Evolutionary conservation across 2,329 filamentous ascomycete genomes (phyloP).

Genomic region (Fusarium redolens): DNA sequence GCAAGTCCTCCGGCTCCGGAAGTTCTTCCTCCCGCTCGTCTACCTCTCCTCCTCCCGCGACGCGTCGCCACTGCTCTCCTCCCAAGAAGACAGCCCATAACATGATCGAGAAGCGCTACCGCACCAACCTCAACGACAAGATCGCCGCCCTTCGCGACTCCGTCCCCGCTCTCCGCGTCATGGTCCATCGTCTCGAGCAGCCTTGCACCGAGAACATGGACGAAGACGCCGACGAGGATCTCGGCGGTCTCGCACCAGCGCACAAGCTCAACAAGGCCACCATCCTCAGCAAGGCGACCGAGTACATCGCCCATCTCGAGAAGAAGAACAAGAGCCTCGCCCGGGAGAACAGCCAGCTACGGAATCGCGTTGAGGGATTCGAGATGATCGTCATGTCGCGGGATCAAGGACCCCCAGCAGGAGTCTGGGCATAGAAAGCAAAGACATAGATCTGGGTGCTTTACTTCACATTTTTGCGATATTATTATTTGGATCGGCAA

Average conservation of each 20-base stretch:
- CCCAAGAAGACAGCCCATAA: slow-evolving; percentile 93
- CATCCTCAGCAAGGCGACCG: slow-evolving; percentile 60
- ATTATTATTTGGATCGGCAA: slow-evolving; percentile 26
- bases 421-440: slow-evolving; percentile 41
- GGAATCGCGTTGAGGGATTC: slow-evolving; percentile 46
- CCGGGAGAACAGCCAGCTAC: slow-evolving; percentile 49
- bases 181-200: slow-evolving; percentile 69
- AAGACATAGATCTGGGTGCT: background rate
- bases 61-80: slow-evolving; percentile 45
- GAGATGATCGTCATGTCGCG: slow-evolving; percentile 47
- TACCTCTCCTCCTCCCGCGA: slow-evolving; percentile 54
- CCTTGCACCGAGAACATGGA: slow-evolving; percentile 67
- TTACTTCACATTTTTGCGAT: slow-evolving; percentile 3
- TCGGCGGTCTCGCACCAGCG: slow-evolving; percentile 81
- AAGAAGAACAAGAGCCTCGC: slow-evolving; percentile 49
- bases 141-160: slow-evolving; percentile 90
- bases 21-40: slow-evolving; percentile 49
- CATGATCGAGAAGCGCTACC: slow-evolving; percentile 95
- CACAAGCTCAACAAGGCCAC: slow-evolving; percentile 96
- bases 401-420: slow-evolving; percentile 40
- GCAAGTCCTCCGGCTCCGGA: slow-evolving; percentile 49
- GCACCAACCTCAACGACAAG: slow-evolving; percentile 95
- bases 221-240: slow-evolving; percentile 73
- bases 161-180: slow-evolving; percentile 85
- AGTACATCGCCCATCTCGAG: slow-evolving; percentile 53